A percentile compares a stretch with the other conserved stretches of the same genome.
phyloP scores from a whole-genome alignment of 2,329 filamentous ascomycete genomes.

The Colletotrichum brevisporum region DNA sequence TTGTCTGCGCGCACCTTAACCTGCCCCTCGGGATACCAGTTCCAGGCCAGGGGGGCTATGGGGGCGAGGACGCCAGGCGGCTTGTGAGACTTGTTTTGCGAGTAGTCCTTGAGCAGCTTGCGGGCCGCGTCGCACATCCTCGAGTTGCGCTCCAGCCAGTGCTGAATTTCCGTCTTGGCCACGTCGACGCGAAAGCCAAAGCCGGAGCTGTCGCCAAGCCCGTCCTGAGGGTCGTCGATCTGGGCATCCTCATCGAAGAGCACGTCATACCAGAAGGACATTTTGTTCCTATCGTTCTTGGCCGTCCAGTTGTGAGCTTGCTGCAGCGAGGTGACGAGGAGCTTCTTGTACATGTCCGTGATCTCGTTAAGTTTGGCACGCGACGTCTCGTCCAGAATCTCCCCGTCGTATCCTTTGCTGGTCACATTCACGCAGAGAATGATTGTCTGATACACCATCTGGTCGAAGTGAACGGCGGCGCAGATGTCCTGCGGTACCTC shows the following conservation, averaged over 20 bases:
- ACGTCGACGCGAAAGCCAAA: slow-evolving; percentile 70
- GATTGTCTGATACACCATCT: slow-evolving; percentile 76
- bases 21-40: slow-evolving; percentile 64
- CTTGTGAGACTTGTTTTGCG: slow-evolving; percentile 62
- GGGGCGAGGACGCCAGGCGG: slow-evolving; percentile 65
- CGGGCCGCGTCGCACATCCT: slow-evolving; percentile 70
- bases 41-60: slow-evolving; percentile 67
- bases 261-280: slow-evolving; percentile 78
- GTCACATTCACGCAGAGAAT: slow-evolving; percentile 77
- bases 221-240: slow-evolving; percentile 64
- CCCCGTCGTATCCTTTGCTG: slow-evolving; percentile 76
- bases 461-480: slow-evolving; percentile 74
- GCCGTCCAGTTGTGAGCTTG: slow-evolving; percentile 79
- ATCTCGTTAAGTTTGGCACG: slow-evolving; percentile 73
- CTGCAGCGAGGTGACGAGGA: slow-evolving; percentile 75
- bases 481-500: slow-evolving; percentile 77
- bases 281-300: slow-evolving; percentile 78
- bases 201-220: slow-evolving; percentile 64
- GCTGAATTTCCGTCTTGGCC: slow-evolving; percentile 72
- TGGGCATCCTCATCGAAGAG: slow-evolving; percentile 71
- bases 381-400: slow-evolving; percentile 71
- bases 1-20: slow-evolving; percentile 54
- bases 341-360: slow-evolving; percentile 76
- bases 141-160: slow-evolving; percentile 75
- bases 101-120: slow-evolving; percentile 68